Base-by-base conservation (phyloP, 1,284 basidiomycete genomes). In the Cryptococcus neoformans region DNA sequence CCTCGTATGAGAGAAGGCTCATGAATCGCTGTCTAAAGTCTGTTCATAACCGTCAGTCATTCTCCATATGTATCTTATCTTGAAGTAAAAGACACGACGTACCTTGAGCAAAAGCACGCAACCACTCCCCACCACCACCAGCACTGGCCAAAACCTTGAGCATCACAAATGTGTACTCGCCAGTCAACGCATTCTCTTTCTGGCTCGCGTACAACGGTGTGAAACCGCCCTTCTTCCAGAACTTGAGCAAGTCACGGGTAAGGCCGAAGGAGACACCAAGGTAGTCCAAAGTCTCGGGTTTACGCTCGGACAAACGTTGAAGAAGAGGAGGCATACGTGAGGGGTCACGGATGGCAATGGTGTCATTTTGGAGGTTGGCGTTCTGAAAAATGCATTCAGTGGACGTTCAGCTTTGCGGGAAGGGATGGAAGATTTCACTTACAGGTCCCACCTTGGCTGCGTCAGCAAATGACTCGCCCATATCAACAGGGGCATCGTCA, bases 101-200 rank as follows among this genome's bases (percentile, higher is more conserved):
- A 90, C 93, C 93, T 77, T 88, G 86, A 2, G 92, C 84, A 74
- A 99, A 97, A 63, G 94, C 93, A 14, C 83, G 81, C 35, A 99
- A 74, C 94, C 96, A 99, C 44, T 86, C 85, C 45, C 86, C 86
- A 46, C 76, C 65, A 47, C 76, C 86, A 57, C 76, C 77, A 10
- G 76, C 72, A 74, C 64, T 88, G 83, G 79, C 72, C 5, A 91
- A 84, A 52, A 85, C 87, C 65, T 89, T 87, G 58, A 98, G 78
- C 91, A 99, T 97, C 39, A 98, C 87, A 65, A 92, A 94, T 0
- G 92, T 91, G 74, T 97, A 90, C 77, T 99, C 96, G 51, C 96
- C 96, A 0, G 96, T 99, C 38, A 98, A 81, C 64, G 96, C 92
- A 74, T 93, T 97, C 63, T 88, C 83, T 21, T 92, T 94, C 76